Percentiles rank a stretch among this genome's conserved stretches.
These are phyloP conservation scores for Boehmeria nivea DNA, from an alignment of 306 rosid genomes.

Conservation along the genomic window DNA sequence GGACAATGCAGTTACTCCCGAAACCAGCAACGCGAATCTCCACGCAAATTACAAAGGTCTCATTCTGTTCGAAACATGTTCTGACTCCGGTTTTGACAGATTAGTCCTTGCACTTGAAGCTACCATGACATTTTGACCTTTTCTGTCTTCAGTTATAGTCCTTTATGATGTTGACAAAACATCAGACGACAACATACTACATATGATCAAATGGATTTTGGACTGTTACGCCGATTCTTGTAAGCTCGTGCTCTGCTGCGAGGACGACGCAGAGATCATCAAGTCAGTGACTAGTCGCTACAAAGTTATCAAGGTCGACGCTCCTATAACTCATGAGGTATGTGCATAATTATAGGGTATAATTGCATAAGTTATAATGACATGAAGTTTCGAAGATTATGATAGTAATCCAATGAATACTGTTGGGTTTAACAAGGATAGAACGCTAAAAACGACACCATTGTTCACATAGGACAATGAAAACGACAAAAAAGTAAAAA, in stretches of 20 bases:
- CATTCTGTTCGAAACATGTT: constrained; percentile 13
- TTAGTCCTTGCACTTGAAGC: constrained; percentile 10
- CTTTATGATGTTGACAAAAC: constrained; percentile 71
- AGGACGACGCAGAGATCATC: constrained; percentile 51
- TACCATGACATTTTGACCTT: constrained; percentile 18
- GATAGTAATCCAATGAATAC: too few species aligned
- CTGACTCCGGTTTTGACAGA: background rate
- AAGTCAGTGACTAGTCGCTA: constrained; percentile 53
- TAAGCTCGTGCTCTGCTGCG: constrained; percentile 64
- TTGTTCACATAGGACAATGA: too few species aligned
- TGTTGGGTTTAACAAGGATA: too few species aligned
- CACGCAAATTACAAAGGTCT: constrained; percentile 67
- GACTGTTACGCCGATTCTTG: constrained; percentile 74
- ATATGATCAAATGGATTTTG: constrained; percentile 79
- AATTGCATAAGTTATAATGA: background rate
- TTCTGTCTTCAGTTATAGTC: constrained; percentile 50
- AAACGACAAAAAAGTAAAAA: too few species aligned
- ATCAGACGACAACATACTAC: constrained; percentile 49
- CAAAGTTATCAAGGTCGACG: constrained; percentile 48
- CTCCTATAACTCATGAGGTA: constrained; percentile 72
- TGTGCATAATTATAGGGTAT: constrained; percentile 9
- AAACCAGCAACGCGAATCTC: constrained; percentile 49
- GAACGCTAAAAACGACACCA: too few species aligned
- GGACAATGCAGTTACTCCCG: constrained; percentile 48
- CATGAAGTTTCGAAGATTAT: too few species aligned